A percentile compares a stretch with the other conserved stretches of the same genome.
phyloP scores from a whole-genome alignment of 768 basidiomycete genomes.

The Lentinula sp. region DNA sequence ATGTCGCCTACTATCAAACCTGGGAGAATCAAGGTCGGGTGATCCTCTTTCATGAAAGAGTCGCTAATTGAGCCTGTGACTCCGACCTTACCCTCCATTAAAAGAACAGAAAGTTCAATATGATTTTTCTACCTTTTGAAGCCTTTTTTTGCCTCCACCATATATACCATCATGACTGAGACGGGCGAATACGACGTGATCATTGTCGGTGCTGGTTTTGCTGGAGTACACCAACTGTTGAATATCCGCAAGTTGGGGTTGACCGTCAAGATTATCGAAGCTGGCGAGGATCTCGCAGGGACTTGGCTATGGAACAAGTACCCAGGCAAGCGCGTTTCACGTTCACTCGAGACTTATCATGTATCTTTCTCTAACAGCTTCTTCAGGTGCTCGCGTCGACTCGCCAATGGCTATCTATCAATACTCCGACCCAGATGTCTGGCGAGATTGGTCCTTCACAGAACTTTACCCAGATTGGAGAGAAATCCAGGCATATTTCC shows the following conservation, averaged over 20 bases:
- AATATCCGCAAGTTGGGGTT: neutral
- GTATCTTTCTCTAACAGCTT: neutral
- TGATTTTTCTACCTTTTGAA: too few relatives aligned
- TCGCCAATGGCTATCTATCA: conserved; percentile 4
- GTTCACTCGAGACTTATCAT: neutral
- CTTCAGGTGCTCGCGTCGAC: neutral
- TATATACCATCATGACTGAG: too few relatives aligned
- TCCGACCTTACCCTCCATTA: too few relatives aligned
- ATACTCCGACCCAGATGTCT: conserved; percentile 2
- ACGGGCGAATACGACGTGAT: neutral
- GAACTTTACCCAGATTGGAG: neutral
- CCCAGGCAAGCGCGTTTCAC: neutral
- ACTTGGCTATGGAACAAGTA: conserved; percentile 3
- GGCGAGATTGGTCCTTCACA: neutral
- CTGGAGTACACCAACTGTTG: neutral
- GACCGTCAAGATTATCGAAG: conserved; percentile 2
- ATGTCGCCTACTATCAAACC: too few relatives aligned
- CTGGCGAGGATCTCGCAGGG: neutral
- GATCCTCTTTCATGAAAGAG: too few relatives aligned
- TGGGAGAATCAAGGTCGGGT: too few relatives aligned
- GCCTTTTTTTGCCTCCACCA: too few relatives aligned
- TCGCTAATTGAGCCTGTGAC: too few relatives aligned
- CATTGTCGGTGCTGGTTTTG: conserved; percentile 2
- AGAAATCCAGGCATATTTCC: conserved; percentile 1
- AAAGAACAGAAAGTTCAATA: too few relatives aligned